Conservation (phyloP, 176 grass and related monocot genomes). For the Tuctoria greenei region DNA sequence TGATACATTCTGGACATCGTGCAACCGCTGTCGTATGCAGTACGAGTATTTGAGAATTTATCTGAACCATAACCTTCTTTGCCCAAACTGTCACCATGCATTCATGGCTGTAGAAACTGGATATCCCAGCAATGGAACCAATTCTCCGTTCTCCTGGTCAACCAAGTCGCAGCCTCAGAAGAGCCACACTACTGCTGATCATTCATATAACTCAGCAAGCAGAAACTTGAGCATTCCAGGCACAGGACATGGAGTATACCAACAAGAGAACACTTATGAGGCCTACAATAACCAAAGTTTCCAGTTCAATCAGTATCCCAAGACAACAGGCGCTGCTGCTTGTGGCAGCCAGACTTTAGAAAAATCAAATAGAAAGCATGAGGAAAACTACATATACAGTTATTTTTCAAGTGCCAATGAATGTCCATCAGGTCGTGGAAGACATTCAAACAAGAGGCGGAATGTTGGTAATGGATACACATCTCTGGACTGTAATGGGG, state of each 20-base stretch:
- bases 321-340: conserved; percentile 31
- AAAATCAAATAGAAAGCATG: conserved; percentile 47
- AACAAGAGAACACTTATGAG: conserved; percentile 50
- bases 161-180: conserved; percentile 35
- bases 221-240: conserved; percentile 34
- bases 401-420: conserved; percentile 41
- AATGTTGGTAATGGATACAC: conserved; percentile 41
- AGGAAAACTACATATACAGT: conserved; percentile 43
- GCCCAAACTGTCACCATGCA: conserved; percentile 74
- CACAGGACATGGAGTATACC: conserved; percentile 36
- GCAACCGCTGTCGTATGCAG: conserved; percentile 70
- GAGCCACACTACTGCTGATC: conserved; percentile 33
- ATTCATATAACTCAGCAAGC: conserved; percentile 33
- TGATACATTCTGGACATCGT: conserved; percentile 76
- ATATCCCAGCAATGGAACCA: conserved; percentile 51
- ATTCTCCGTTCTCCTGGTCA: conserved; percentile 46
- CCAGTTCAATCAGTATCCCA: conserved; percentile 50
- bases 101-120: conserved; percentile 66
- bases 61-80: conserved; percentile 74
- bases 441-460: conserved; percentile 53
- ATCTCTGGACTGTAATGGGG: conserved; percentile 37
- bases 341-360: conserved; percentile 36
- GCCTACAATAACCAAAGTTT: conserved; percentile 59
- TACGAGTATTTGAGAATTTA: conserved; percentile 79
- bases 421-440: conserved; percentile 43